Base-by-base conservation (phyloP, 306 rosid species). In the Prosopis cineraria region DNA sequence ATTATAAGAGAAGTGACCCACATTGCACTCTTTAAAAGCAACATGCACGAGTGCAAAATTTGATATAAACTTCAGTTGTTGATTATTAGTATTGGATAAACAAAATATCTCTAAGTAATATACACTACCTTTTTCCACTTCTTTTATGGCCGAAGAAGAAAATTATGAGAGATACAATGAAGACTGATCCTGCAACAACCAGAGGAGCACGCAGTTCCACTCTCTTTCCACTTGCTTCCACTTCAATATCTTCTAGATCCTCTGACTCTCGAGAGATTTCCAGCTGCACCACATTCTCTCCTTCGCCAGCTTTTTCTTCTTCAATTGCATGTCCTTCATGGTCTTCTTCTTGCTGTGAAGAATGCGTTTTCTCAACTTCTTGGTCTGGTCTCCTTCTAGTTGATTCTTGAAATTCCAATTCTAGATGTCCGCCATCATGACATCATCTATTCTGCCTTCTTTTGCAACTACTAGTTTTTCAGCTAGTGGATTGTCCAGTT, bases 151-250 rank as follows among this genome's bases (percentile, higher is more conserved):
- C 67, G 36, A 88, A 48, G 22, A 83, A 78, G 53, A 88, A 40
- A 69, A 83, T 73, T 45, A 81, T 81, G 17, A 87, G 44, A 62
- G 93, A 75, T 33, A 78, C 82, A 34, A 93, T 34, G 73, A 91
- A 3, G 27, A 89, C 70, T 71, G 98, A 89, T 81, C 98, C 90
- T 74, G 84, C 89, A 56, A 88, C 25, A 39, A 76, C 71, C 64
- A 82, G 59, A 33, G 94, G 88, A 83, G 58, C 39, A 7, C 72
- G 52, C 5, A 87, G 17, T 82, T 77, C 84, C 78, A 73, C 75
- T 78, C 79, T 77, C 36, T 68, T 81, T 48, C 7, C 73, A 52
- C 52, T 40, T 41, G 40, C 71, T 81, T 74, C 77, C 80, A 63
- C 82, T 66, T 40, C 66, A 16, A 10, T 10, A 64, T 88, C 85